Percentiles rank a stretch among this genome's conserved stretches.
Evolutionary conservation across 495 filamentous ascomycete genomes (phyloP).

Genomic region (Penicillium canescens): DNA sequence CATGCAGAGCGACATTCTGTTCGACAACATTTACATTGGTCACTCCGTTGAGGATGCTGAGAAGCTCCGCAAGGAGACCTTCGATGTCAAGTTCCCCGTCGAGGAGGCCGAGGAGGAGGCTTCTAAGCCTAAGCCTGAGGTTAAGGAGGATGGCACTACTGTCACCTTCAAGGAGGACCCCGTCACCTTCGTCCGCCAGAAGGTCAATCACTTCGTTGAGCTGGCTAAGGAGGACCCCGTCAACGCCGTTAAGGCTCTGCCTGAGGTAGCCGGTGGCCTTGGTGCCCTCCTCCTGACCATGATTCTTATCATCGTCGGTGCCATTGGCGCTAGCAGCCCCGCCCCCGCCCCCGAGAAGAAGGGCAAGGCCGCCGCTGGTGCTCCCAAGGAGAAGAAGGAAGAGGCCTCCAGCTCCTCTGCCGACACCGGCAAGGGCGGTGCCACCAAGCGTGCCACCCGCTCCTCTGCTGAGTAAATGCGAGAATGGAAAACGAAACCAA

Average conservation of each 20-base stretch:
- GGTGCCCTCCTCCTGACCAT: conserved; percentile 67
- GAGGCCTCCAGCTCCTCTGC: conserved; percentile 66
- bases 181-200: conserved; percentile 83
- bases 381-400: conserved; percentile 77
- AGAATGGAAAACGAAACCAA: conserved; percentile 5
- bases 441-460: conserved; percentile 64
- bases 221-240: conserved; percentile 86
- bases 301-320: conserved; percentile 64
- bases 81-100: conserved; percentile 83
- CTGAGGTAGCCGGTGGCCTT: conserved; percentile 83
- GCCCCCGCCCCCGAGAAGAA: conserved; percentile 61
- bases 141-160: conserved; percentile 65
- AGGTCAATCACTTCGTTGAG: conserved; percentile 82
- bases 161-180: conserved; percentile 94
- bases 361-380: conserved; percentile 69
- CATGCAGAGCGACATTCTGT: conserved; percentile 98
- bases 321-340: conserved; percentile 53
- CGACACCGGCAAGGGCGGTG: conserved; percentile 65
- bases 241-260: conserved; percentile 85
- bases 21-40: conserved; percentile 99
- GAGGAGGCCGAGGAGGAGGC: conserved; percentile 85
- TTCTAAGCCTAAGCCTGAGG: conserved; percentile 74
- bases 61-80: conserved; percentile 88
- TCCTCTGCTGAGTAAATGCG: conserved; percentile 51
- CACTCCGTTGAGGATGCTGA: conserved; percentile 94